Percentiles rank a stretch among this genome's conserved stretches.
Conservation (phyloP, 202 grass and related monocot genomes). For the Miscanthus sacchariflorus region DNA sequence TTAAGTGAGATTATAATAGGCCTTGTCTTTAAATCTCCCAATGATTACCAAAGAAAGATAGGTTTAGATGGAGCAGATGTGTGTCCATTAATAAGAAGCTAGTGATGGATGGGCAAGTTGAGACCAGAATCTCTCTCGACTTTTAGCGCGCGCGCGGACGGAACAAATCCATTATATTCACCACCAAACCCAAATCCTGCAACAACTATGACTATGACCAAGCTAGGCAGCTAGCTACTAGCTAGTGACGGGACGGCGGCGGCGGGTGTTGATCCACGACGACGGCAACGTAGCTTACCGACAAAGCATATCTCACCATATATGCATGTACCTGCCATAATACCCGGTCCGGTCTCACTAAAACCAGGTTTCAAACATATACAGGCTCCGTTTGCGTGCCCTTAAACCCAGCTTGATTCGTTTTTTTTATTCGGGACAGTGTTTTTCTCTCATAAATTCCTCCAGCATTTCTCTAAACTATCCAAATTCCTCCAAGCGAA, state of each 20-base stretch:
- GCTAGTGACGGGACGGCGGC: conserved; percentile 15
- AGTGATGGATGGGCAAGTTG: conserved; percentile 39
- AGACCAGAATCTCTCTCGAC: conserved; percentile 33
- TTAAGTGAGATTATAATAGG: conserved; percentile 10
- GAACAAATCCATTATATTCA: conserved; percentile 26
- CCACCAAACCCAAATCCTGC: conserved; percentile 44
- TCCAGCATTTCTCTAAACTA: no score
- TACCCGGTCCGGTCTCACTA: not conserved
- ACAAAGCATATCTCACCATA: conserved; percentile 12
- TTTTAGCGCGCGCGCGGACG: conserved; percentile 35
- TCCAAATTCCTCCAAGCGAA: no score
- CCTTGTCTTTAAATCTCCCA: conserved; percentile 1
- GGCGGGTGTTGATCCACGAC: conserved; percentile 16
- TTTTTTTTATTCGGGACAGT: no score
- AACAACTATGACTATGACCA: conserved; percentile 18
- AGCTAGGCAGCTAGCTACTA: not conserved
- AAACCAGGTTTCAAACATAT: not conserved
- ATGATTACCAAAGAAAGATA: conserved; percentile 30
- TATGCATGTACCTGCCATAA: not conserved
- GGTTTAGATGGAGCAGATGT: conserved; percentile 40
- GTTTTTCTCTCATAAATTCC: no score
- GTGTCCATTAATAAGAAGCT: not conserved
- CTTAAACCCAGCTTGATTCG: no score
- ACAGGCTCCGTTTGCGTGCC: no score
- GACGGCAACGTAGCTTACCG: conserved; percentile 10